Evolutionary conservation across 345 rosid species (phyloP).

Genomic region (Adansonia digitata): DNA sequence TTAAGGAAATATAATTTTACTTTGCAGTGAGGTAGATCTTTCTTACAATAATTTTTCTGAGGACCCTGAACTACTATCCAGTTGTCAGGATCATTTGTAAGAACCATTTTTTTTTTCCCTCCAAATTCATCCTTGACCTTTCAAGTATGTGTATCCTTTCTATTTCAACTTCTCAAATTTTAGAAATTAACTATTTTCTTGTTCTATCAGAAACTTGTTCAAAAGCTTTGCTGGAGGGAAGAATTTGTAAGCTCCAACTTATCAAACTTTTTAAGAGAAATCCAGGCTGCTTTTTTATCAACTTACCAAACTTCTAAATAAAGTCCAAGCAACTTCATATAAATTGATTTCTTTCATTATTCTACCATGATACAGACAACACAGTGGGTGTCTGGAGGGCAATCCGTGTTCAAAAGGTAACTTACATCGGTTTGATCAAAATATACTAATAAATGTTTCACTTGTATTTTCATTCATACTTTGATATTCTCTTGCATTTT

Average conservation of each 20-base stretch:
- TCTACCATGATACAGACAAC: not conserved
- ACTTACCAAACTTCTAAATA: too few species aligned
- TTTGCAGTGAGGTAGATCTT: slow-evolving; percentile 35
- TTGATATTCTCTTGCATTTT: not conserved
- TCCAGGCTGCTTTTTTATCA: not conserved
- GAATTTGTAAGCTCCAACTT: slow-evolving; percentile 5
- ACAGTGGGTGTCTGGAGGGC: not conserved
- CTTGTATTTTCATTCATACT: not conserved
- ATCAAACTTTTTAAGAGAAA: not conserved
- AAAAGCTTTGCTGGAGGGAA: slow-evolving; percentile 14
- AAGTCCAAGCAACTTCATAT: not conserved
- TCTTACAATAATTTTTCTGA: slow-evolving; percentile 41
- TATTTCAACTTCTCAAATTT: not conserved
- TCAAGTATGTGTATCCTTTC: not conserved
- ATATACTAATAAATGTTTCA: not conserved
- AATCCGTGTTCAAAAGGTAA: slow-evolving; percentile 12
- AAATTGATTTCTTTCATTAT: not conserved
- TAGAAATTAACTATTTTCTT: not conserved
- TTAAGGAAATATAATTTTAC: not conserved
- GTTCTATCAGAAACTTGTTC: slow-evolving; percentile 31
- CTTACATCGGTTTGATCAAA: not conserved
- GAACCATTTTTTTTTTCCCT: not conserved
- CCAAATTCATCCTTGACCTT: not conserved
- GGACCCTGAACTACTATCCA: slow-evolving; percentile 9
- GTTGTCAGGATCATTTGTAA: slow-evolving; percentile 38